Evolutionary conservation across 1,284 basidiomycete genomes (phyloP).

Genomic region (Tilletia caries): DNA sequence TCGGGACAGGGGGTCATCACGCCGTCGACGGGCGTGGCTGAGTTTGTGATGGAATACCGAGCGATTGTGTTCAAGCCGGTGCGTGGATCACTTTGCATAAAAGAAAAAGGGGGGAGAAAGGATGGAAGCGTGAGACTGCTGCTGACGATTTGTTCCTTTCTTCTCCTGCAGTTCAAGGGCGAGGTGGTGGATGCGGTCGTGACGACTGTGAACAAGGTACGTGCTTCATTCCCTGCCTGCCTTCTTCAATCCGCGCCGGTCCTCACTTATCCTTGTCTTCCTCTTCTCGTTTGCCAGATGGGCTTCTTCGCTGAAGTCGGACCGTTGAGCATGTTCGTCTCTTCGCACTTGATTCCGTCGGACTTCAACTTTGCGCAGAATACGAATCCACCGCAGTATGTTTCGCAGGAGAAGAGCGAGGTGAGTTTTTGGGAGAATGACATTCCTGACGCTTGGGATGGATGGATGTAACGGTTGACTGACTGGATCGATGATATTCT

Average conservation of each 20-base stretch:
- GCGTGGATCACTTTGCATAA: slow-evolving; percentile 7
- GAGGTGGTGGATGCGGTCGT: slow-evolving; percentile 97
- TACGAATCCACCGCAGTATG: slow-evolving; percentile 51
- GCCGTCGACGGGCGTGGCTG: slow-evolving; percentile 86
- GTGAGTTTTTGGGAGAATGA: too few relatives aligned
- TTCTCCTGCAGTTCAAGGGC: slow-evolving; percentile 89
- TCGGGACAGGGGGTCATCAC: slow-evolving; percentile 66
- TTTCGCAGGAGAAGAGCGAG: slow-evolving; percentile 22
- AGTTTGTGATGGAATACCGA: slow-evolving; percentile 62
- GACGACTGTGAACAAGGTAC: slow-evolving; percentile 88
- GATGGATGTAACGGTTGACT: too few relatives aligned
- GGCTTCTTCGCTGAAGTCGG: slow-evolving; percentile 97
- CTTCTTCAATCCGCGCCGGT: neutral
- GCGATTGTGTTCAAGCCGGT: slow-evolving; percentile 51
- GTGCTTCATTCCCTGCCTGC: slow-evolving; percentile 36
- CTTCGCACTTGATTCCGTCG: slow-evolving; percentile 72
- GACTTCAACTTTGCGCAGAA: slow-evolving; percentile 59
- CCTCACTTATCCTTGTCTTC: neutral
- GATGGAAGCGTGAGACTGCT: neutral
- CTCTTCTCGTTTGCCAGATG: slow-evolving; percentile 65
- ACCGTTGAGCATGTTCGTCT: slow-evolving; percentile 64
- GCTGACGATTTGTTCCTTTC: slow-evolving; percentile 63
- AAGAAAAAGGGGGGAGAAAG: neutral
- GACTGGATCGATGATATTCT: slow-evolving; percentile 18
- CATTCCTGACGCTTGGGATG: too few relatives aligned